These are phyloP conservation scores for Platanus orientalis DNA, from an alignment of 164 flowering plant genomes.

Conservation along the genomic window DNA sequence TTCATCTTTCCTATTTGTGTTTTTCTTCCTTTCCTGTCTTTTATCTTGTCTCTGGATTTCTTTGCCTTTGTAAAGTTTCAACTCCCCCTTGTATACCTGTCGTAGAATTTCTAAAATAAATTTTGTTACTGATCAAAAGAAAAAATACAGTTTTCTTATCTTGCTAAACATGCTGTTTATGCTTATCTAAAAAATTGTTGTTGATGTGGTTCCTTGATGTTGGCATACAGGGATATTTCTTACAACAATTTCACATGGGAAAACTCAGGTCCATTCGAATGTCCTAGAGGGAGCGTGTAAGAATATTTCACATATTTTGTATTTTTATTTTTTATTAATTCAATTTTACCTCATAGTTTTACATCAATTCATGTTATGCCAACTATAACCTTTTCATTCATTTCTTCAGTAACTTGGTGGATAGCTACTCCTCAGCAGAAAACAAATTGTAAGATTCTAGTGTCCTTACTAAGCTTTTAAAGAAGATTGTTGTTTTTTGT, in stretches of 20 bases:
- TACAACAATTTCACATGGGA: slow-evolving; percentile 67
- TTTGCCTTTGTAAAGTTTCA: too few species aligned
- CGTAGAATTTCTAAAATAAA: too few species aligned
- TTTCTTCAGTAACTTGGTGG: slow-evolving; percentile 61
- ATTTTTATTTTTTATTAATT: not conserved
- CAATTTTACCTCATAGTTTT: not conserved
- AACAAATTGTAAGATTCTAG: slow-evolving; percentile 41
- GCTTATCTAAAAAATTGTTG: too few species aligned
- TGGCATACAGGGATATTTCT: slow-evolving; percentile 58
- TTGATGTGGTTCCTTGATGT: not conserved
- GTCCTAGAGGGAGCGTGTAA: slow-evolving; percentile 68
- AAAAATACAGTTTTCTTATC: too few species aligned
- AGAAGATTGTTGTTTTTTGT: not conserved
- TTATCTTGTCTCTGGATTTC: too few species aligned
- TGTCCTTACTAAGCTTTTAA: slow-evolving; percentile 3
- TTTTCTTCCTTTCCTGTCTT: too few species aligned
- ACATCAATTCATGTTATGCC: too few species aligned
- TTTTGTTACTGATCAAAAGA: too few species aligned
- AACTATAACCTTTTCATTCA: not conserved
- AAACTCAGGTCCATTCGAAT: slow-evolving; percentile 39
- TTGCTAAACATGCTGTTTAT: too few species aligned
- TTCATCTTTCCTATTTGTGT: too few species aligned
- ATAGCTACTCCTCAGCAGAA: slow-evolving; percentile 38
- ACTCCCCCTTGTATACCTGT: too few species aligned
- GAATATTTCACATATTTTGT: slow-evolving; percentile 19